Conservation (phyloP, 331 rosid species). For the Rosa hybrid region DNA sequence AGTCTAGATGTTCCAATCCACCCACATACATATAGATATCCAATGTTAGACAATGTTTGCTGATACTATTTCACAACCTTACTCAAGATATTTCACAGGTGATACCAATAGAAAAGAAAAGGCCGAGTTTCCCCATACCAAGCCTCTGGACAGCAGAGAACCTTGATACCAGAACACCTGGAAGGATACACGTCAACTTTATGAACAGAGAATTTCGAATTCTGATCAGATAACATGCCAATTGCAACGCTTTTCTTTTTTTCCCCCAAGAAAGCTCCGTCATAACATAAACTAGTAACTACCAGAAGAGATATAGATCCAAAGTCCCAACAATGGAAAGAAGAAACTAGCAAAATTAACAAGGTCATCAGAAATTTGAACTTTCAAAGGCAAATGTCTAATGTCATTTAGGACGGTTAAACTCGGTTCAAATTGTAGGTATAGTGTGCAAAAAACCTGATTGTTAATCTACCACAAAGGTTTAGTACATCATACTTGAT, state of each 20-base stretch:
- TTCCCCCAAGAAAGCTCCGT: not conserved
- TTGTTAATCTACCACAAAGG: not conserved
- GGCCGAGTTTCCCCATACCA: not conserved
- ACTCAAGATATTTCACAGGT: not conserved
- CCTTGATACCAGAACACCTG: not conserved
- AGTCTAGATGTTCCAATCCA: not conserved
- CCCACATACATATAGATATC: not conserved
- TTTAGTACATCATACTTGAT: too few species aligned
- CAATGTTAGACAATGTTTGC: not conserved
- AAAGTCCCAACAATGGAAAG: too few species aligned
- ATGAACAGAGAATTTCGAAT: not conserved
- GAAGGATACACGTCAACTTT: not conserved
- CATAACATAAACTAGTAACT: not conserved
- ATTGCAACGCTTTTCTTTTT: not conserved
- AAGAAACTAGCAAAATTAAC: too few species aligned
- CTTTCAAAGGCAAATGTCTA: not conserved
- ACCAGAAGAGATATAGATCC: not conserved
- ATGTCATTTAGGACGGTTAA: not conserved
- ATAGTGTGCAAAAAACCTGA: not conserved
- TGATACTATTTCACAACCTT: not conserved
- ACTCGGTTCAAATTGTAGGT: not conserved
- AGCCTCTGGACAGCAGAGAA: not conserved
- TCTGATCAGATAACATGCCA: not conserved
- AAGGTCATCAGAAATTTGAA: not conserved
- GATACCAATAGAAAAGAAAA: not conserved